Conservation (phyloP, 2,329 filamentous ascomycete genomes). For the Neonectria ditissima region DNA sequence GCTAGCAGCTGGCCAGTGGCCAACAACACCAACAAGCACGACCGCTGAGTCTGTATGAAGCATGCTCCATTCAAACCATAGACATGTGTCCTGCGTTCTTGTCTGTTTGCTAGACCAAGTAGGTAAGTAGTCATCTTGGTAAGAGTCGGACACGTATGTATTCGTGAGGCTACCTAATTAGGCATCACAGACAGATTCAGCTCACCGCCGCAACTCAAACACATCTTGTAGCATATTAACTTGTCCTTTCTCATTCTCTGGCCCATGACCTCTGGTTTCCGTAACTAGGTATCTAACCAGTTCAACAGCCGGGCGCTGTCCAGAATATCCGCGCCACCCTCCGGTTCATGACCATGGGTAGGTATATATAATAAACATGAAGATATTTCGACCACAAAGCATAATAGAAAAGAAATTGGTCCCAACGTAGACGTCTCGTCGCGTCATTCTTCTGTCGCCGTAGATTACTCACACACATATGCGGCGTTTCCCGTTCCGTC, state of each 20-base stretch:
- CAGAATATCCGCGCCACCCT: not conserved
- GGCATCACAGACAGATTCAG: not conserved
- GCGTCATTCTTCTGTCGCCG: slow-evolving; percentile 26
- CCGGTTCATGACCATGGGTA: not conserved
- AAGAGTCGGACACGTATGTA: not conserved
- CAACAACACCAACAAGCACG: not conserved
- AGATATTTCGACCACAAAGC: slow-evolving; percentile 24
- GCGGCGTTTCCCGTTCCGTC: slow-evolving; percentile 26
- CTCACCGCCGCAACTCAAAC: not conserved
- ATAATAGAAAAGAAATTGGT: slow-evolving; percentile 23
- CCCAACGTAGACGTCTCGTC: slow-evolving; percentile 29
- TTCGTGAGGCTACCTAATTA: not conserved
- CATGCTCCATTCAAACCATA: not conserved
- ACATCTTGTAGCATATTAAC: not conserved
- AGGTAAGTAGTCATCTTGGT: not conserved
- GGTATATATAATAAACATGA: slow-evolving; percentile 29
- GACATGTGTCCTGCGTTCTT: not conserved
- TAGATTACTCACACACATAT: slow-evolving; percentile 38
- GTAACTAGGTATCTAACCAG: slow-evolving; percentile 24
- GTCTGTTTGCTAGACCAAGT: not conserved
- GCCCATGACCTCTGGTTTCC: slow-evolving; percentile 26
- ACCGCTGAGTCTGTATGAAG: not conserved
- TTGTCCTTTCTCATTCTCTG: slow-evolving; percentile 25
- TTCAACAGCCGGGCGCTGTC: slow-evolving; percentile 2
- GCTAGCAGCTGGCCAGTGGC: not conserved